Conservation (phyloP, 2,329 filamentous ascomycete genomes). For the Lizonia empirigonia region DNA sequence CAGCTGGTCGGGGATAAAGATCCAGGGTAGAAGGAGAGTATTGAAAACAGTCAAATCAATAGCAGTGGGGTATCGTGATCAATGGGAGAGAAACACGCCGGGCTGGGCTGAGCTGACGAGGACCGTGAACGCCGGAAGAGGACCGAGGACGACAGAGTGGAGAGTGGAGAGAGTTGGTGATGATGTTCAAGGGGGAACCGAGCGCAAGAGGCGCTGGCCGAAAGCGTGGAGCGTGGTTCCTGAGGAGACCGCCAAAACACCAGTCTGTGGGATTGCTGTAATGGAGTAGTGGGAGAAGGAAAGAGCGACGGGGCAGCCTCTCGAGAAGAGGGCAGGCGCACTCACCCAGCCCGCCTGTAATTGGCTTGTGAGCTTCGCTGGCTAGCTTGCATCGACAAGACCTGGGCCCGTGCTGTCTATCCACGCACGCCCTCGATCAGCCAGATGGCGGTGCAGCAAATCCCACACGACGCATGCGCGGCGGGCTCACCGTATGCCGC, state of each 20-base stretch:
- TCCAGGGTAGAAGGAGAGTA: slow-evolving; percentile 29
- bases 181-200: slow-evolving; percentile 38
- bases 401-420: slow-evolving; percentile 3
- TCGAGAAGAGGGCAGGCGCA: slow-evolving; percentile 31
- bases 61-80: slow-evolving; percentile 44
- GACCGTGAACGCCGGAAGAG: slow-evolving; percentile 48
- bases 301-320: slow-evolving; percentile 31
- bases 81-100: slow-evolving; percentile 35
- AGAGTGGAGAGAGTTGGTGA: slow-evolving; percentile 39
- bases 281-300: slow-evolving; percentile 34
- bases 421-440: slow-evolving; percentile 8
- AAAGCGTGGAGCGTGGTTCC: slow-evolving; percentile 45
- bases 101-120: slow-evolving; percentile 29
- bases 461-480: slow-evolving; percentile 8
- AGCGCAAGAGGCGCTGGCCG: slow-evolving; percentile 51
- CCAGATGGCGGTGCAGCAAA: slow-evolving; percentile 12
- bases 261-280: slow-evolving; percentile 32
- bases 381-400: slow-evolving; percentile 8
- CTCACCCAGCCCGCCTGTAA: slow-evolving; percentile 24
- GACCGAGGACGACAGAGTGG: slow-evolving; percentile 39
- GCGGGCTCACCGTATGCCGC: slow-evolving; percentile 15
- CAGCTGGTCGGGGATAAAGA: slow-evolving; percentile 23
- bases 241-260: slow-evolving; percentile 47
- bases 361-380: slow-evolving; percentile 23
- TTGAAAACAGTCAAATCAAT: slow-evolving; percentile 30